phyloP scores from a whole-genome alignment of 2,329 filamentous ascomycete genomes.

The Mariannaea elegans region DNA sequence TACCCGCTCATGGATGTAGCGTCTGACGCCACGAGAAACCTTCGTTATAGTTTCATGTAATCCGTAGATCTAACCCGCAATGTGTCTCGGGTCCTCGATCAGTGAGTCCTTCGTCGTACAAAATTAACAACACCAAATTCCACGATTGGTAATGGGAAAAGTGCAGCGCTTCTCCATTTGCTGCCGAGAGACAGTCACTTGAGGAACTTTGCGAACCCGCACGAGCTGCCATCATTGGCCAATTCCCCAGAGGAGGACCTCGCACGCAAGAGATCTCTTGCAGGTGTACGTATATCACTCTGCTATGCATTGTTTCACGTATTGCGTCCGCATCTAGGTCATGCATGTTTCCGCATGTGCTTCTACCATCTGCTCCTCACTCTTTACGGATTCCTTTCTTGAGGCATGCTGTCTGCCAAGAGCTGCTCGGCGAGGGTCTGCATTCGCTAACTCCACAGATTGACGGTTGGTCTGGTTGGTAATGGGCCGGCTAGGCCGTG shows the following conservation, averaged over 20 bases:
- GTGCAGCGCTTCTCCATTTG: constrained; percentile 3
- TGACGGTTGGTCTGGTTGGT: constrained; percentile 9
- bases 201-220: constrained; percentile 16
- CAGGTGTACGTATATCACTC: constrained; percentile 9
- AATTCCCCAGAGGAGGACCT: constrained; percentile 22
- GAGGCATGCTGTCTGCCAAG: not conserved
- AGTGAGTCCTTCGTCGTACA: too few species aligned
- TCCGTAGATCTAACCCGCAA: not conserved
- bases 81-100: too few species aligned
- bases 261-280: constrained; percentile 5
- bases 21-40: not conserved
- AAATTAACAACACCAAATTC: not conserved
- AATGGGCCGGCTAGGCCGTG: constrained; percentile 2
- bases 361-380: constrained; percentile 2
- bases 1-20: too few species aligned
- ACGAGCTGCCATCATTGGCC: constrained; percentile 30
- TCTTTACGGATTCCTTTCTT: not conserved
- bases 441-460: not conserved
- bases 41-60: not conserved
- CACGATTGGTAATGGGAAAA: constrained; percentile 10
- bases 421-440: not conserved
- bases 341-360: not conserved
- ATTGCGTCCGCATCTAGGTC: not conserved
- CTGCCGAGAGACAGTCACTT: constrained; percentile 12
- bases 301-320: constrained; percentile 1